Conservation (phyloP, 495 filamentous ascomycete species). For the Neurospora tetraspora region DNA sequence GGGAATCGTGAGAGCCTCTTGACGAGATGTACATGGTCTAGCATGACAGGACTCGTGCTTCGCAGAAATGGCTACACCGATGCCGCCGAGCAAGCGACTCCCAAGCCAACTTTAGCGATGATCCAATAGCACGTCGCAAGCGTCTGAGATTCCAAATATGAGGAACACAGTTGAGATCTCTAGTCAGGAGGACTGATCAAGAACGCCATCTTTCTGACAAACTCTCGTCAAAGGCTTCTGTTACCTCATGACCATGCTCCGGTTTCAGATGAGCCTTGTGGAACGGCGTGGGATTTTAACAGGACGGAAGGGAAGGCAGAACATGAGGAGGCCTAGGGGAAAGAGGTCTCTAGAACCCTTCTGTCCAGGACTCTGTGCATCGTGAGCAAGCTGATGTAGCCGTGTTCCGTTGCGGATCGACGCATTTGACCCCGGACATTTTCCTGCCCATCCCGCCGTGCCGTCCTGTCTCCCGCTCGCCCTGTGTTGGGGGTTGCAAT, state of each 20-base stretch:
- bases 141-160: neutral
- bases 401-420: neutral
- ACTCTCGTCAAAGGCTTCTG: neutral
- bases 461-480: neutral
- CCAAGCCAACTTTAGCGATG: neutral
- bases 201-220: neutral
- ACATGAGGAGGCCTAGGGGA: constrained; percentile 12
- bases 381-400: neutral
- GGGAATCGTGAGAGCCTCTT: neutral
- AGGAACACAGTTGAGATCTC: neutral
- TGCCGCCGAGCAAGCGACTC: neutral
- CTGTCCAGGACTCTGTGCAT: neutral
- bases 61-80: neutral
- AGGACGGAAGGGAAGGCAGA: constrained; percentile 13
- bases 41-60: neutral
- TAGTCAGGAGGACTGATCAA: neutral
- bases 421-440: neutral
- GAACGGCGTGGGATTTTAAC: constrained; percentile 14
- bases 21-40: neutral
- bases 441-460: neutral
- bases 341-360: neutral
- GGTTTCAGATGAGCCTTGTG: constrained; percentile 9
- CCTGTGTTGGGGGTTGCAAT: neutral
- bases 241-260: neutral
- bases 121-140: neutral